Evolutionary conservation across 2,329 filamentous ascomycete species (phyloP).

Genomic region (Fusarium concolor): DNA sequence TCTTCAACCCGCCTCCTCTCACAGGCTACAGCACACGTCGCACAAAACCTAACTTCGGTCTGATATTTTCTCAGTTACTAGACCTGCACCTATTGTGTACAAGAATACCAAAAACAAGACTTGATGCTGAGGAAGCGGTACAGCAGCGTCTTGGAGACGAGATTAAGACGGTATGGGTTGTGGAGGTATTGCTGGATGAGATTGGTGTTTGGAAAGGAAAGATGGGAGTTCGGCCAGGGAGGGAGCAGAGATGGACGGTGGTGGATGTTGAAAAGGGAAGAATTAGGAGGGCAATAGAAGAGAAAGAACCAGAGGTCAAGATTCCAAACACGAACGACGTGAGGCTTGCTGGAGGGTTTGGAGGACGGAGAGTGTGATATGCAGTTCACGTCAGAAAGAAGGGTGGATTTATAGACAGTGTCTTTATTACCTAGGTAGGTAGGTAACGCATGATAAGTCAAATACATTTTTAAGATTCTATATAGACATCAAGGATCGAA

Average conservation of each 20-base stretch:
- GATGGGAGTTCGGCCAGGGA: slow-evolving; percentile 46
- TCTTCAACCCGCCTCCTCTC: slow-evolving; percentile 56
- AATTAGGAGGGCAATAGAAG: slow-evolving; percentile 55
- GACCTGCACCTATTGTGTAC: slow-evolving; percentile 67
- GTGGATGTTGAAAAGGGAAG: slow-evolving; percentile 57
- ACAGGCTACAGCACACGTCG: slow-evolving; percentile 37
- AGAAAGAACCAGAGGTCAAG: slow-evolving; percentile 9
- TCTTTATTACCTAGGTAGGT: too few species aligned
- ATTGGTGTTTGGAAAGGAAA: slow-evolving; percentile 57
- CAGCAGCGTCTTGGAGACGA: slow-evolving; percentile 6
- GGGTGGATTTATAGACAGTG: too few species aligned
- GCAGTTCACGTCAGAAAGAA: too few species aligned
- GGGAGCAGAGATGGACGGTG: slow-evolving; percentile 67
- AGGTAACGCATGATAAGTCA: too few species aligned
- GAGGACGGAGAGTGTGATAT: slow-evolving; percentile 15
- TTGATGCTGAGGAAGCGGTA: slow-evolving; percentile 53
- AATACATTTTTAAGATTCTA: neutral
- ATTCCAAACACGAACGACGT: slow-evolving; percentile 10
- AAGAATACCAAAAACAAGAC: slow-evolving; percentile 54
- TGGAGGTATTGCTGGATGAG: slow-evolving; percentile 66
- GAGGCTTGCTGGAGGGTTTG: slow-evolving; percentile 19
- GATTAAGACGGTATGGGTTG: slow-evolving; percentile 54
- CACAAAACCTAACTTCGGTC: slow-evolving; percentile 65
- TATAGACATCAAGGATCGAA: neutral
- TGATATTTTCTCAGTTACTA: slow-evolving; percentile 65